Conservation (phyloP, 2,329 filamentous ascomycete genomes). For the Chaetomium strumarium region DNA sequence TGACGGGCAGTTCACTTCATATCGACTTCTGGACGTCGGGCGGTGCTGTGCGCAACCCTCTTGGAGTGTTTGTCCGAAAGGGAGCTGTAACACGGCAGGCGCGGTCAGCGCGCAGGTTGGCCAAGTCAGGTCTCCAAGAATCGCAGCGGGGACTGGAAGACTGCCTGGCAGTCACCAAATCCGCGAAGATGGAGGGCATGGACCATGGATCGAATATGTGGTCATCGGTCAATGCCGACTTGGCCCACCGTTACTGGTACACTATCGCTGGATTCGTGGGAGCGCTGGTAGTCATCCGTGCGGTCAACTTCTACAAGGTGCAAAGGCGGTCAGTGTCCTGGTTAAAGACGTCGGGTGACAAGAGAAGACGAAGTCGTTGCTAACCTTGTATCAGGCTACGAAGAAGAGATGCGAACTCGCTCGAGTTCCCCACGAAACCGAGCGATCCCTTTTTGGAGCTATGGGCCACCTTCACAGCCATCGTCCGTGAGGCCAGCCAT, state of each 20-base stretch:
- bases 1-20: slow-evolving; percentile 7
- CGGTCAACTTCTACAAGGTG: slow-evolving; percentile 39
- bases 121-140: not conserved
- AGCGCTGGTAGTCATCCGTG: slow-evolving; percentile 36
- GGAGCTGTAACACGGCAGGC: no score
- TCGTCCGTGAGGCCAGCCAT: slow-evolving; percentile 50
- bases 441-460: slow-evolving; percentile 39
- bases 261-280: slow-evolving; percentile 46
- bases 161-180: not conserved
- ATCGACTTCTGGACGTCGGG: not conserved
- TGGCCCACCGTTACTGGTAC: slow-evolving; percentile 56
- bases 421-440: slow-evolving; percentile 48
- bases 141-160: not conserved
- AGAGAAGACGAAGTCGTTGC: not conserved
- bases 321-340: slow-evolving; percentile 36
- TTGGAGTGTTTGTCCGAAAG: no score
- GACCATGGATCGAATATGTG: slow-evolving; percentile 32
- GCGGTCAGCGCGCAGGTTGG: not conserved
- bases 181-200: slow-evolving; percentile 23
- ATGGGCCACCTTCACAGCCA: slow-evolving; percentile 55
- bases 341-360: not conserved
- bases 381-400: slow-evolving; percentile 38
- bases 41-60: no score
- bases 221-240: slow-evolving; percentile 41
- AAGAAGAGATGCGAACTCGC: slow-evolving; percentile 37